Conservation (phyloP, 371 early-diverging fungal species). For the Mortierella sp. region DNA sequence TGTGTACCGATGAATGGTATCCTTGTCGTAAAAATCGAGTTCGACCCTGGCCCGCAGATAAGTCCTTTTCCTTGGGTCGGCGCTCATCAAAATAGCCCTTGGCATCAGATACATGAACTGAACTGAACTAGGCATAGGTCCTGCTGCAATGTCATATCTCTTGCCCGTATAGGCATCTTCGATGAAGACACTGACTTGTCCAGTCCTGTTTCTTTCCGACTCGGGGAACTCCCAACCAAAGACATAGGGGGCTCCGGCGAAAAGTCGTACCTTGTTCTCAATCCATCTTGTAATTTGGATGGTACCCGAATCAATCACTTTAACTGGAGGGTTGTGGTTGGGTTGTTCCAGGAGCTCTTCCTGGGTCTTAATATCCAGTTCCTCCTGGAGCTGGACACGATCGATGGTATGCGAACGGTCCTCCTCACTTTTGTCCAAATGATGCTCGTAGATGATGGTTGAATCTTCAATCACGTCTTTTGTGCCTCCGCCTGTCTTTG, state of each 20-base stretch:
- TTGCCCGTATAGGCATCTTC: slow-evolving; percentile 40
- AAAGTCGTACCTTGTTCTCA: slow-evolving; percentile 37
- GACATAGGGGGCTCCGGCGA: slow-evolving; percentile 45
- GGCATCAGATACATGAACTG: slow-evolving; percentile 39
- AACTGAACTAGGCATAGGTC: slow-evolving; percentile 17
- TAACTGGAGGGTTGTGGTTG: slow-evolving; percentile 33
- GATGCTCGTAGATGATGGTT: too few species aligned
- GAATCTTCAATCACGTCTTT: background rate
- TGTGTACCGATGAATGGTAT: slow-evolving; percentile 31
- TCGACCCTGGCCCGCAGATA: slow-evolving; percentile 36
- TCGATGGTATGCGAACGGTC: slow-evolving; percentile 17
- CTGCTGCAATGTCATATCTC: slow-evolving; percentile 37
- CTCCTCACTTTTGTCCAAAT: slow-evolving; percentile 1
- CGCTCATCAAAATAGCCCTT: slow-evolving; percentile 32
- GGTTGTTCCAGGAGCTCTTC: slow-evolving; percentile 17
- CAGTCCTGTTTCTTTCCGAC: slow-evolving; percentile 7
- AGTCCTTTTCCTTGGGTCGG: slow-evolving; percentile 20
- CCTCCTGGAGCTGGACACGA: slow-evolving; percentile 34
- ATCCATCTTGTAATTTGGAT: slow-evolving; percentile 36
- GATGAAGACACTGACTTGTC: slow-evolving; percentile 28
- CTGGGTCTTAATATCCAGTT: slow-evolving; percentile 26
- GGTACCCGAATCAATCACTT: slow-evolving; percentile 23
- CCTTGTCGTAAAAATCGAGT: slow-evolving; percentile 34
- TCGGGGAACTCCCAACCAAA: slow-evolving; percentile 38
- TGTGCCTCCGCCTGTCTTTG: background rate